Base-by-base conservation (phyloP, 2,329 filamentous ascomycete genomes). In the Cytospora piceae region DNA sequence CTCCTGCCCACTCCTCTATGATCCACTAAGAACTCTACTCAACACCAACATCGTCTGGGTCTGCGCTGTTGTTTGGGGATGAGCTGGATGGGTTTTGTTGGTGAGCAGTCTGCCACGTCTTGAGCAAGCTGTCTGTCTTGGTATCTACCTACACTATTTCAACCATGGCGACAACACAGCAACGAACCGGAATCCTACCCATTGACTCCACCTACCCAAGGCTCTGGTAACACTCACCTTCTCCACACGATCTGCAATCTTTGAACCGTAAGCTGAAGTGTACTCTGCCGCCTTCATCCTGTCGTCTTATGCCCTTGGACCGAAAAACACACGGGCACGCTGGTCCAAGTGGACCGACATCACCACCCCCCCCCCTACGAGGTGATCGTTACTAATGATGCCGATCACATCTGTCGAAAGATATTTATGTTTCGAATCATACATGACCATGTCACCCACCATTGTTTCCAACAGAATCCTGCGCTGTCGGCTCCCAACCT, bases 371-470 rank as follows among this genome's bases (percentile, higher is more conserved):
- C 20, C n/a, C 20, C 20, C 42, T 11, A 12, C 46, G 7, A 49
- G n/a, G 46, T n/a, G 12, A 49, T 12, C n/a, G 46, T 49, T 12
- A 24, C 46, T 12, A 12, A 49, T 24, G 46, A n/a, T 22, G 46
- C 20, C 46, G n/a, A 42, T 57, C 29, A 8, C 24, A 51, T 24
- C 46, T 12, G n/a, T 14, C 42, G 34, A 22, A 51, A 15, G 60
- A 57, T 63, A 57, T 37, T 51, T 51, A 39, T 57, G 46, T 49
- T 49, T 49, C n/a, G 11, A 34, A 11, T 31, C 39, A 12, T 15
- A 6, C 27, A 24, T 39, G 29, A 7, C 60, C n/a, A 57, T 57
- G 60, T 57, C 53, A 63, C 60, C 60, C 60, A 51, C 52, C 60
- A 12, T 63, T 32, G n/a, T 27, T 24, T 22, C 39, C 15, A n/a